Percentiles rank a stretch among this genome's conserved stretches.
Evolutionary conservation across 1,284 basidiomycete species (phyloP).

Genomic region (Anthracocystis setariae): DNA sequence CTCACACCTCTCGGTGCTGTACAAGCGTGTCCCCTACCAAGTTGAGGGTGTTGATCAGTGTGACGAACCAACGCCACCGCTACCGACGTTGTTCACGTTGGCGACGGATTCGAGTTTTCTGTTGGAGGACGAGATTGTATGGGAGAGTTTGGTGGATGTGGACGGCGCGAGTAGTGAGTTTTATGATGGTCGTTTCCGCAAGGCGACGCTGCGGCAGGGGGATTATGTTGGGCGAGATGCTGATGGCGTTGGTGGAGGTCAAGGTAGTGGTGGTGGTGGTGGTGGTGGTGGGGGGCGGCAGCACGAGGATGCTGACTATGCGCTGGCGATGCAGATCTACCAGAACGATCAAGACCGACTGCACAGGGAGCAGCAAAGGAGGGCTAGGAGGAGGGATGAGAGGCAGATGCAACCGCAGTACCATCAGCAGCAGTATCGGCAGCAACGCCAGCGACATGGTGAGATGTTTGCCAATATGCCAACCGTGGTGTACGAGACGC

Average conservation of each 20-base stretch:
- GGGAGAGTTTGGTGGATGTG: slow-evolving; percentile 88
- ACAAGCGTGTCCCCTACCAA: slow-evolving; percentile 68
- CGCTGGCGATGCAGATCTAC: slow-evolving; percentile 56
- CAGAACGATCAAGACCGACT: slow-evolving; percentile 48
- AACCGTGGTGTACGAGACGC: slow-evolving; percentile 16
- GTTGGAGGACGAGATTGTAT: slow-evolving; percentile 79
- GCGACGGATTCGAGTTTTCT: slow-evolving; percentile 84
- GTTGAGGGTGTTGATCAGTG: slow-evolving; percentile 15
- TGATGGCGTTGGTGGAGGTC: slow-evolving; percentile 7
- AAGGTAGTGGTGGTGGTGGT: neutral
- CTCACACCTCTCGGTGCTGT: slow-evolving; percentile 86
- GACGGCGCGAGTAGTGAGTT: slow-evolving; percentile 73
- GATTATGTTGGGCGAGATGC: slow-evolving; percentile 36
- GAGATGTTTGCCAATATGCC: neutral
- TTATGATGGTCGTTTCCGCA: slow-evolving; percentile 51
- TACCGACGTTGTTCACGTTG: slow-evolving; percentile 75
- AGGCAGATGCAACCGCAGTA: slow-evolving; percentile 14
- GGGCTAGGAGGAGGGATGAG: neutral
- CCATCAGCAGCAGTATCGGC: neutral
- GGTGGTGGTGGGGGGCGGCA: slow-evolving; percentile 5
- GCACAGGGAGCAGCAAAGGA: slow-evolving; percentile 34
- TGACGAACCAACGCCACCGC: slow-evolving; percentile 1
- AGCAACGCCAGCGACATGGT: slow-evolving; percentile 2
- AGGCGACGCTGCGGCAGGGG: slow-evolving; percentile 35
- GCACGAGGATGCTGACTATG: slow-evolving; percentile 53